Evolutionary conservation across 1,284 basidiomycete species (phyloP), one percentile per base, ranked within the genome.

Genomic region (Naganishia liquefaciens): DNA sequence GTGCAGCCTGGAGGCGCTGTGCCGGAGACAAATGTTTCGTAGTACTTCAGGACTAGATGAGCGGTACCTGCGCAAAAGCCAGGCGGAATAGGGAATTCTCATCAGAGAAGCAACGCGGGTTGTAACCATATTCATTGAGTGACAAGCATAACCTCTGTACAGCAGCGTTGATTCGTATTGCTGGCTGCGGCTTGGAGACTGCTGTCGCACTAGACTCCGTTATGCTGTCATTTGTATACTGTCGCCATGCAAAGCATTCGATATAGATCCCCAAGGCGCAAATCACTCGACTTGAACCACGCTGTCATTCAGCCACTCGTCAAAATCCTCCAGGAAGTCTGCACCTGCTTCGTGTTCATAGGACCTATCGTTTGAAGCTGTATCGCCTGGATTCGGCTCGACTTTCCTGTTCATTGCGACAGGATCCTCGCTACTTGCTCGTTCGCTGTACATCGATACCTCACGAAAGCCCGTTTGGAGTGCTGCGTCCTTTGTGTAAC

Each of bases 261-360:
- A 7, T 37, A 13, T 37, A 37, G 33, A 7, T 44, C n/a, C 15
- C 19, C 43, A 19, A 6, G n/a, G 9, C 33, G 33, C 33, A 37
- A 10, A 37, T 37, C 33, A 37, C 10, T 37, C 33, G 2, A 7
- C 33, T 37, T 37, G 33, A 37, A 37, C 33, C 10, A 37, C 43
- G 7, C 17, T 23, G n/a, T 44, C 5, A 44, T 44, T 19, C 15
- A 49, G 19, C 55, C 55, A 60, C 19, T 10, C 25, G 15, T 49
- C 44, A 27, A 60, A 60, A 23, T 60, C 55, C 3, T 44, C 55
- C 21, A 60, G 46, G 37, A 39, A 10, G 39, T 60, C 33, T 37
- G 33, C 33, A 10, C 33, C 33, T 2, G 33, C 6, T 21, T 60
- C 55, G 17, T 60, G 30, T 39, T 37, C 33, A 25, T 60, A n/a